Evolutionary conservation across 257 asterid genomes (phyloP).

Genomic region (Linaria vulgaris): DNA sequence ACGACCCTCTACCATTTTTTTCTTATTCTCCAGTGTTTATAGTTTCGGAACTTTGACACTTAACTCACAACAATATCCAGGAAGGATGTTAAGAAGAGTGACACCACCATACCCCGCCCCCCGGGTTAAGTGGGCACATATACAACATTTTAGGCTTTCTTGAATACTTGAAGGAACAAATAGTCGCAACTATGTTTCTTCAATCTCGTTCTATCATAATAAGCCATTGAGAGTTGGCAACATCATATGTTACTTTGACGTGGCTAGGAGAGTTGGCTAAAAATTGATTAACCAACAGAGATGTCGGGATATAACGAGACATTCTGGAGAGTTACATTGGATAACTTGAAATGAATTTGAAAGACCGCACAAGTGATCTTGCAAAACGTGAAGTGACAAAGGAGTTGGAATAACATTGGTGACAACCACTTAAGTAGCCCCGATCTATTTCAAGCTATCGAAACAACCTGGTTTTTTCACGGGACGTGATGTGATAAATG

Average conservation of each 20-base stretch:
- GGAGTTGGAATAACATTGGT: not conserved
- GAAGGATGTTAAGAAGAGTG: too few relatives aligned
- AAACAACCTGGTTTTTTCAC: conserved; percentile 33
- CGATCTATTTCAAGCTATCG: conserved; percentile 22
- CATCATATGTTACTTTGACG: not conserved
- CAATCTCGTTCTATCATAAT: not conserved
- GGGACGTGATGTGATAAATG: conserved; percentile 14
- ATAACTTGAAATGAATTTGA: not conserved
- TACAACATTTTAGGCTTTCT: not conserved
- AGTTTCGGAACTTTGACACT: too few relatives aligned
- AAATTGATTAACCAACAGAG: not conserved
- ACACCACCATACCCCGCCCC: too few relatives aligned
- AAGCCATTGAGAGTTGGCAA: not conserved
- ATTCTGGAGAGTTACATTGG: not conserved
- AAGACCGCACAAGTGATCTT: not conserved
- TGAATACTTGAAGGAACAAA: conserved; percentile 5
- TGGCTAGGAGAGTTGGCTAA: not conserved
- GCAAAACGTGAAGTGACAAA: not conserved
- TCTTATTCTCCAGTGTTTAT: too few relatives aligned
- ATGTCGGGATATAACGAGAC: conserved; percentile 9
- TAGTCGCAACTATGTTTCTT: not conserved
- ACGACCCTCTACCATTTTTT: too few relatives aligned
- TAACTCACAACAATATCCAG: too few relatives aligned
- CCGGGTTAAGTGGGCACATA: not conserved
- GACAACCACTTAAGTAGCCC: not conserved